Evolutionary conservation across 495 filamentous ascomycete species (phyloP), one percentile per base, ranked within the genome.

Genomic region (Aspergillus baeticus): DNA sequence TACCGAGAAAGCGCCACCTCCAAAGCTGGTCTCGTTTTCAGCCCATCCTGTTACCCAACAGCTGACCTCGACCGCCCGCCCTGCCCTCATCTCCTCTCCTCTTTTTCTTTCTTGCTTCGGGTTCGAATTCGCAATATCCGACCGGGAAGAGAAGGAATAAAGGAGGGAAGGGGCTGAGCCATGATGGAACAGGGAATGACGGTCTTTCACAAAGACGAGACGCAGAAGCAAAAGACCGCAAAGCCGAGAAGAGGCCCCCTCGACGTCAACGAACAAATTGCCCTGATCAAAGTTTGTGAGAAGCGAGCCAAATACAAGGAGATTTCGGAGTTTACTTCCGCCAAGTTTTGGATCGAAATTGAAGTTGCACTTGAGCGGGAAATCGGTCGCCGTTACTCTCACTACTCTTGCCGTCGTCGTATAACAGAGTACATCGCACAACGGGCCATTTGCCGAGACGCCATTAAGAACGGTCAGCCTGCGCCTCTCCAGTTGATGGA

Each of bases 321-420:
- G 0, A 59, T 42, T 43, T 57, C 51, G 15, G 36, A 57, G 20
- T 49, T 60, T 18, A 55, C 53, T 15, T 20, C 18, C 0, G 63
- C 59, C 18, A 54, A 58, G n/a, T 63, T 62, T 35, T 68, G 65
- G 65, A 37, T 60, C 48, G 37, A 41, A 4, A 60, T 65, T 11
- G 53, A 63, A 14, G 23, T 46, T 1, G 35, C 44, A 10, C 46
- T 68, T 6, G 38, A 56, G 7, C 21, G 29, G 17, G 31, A 39
- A 29, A 63, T 59, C 33, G 60, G 58, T 21, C 62, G 63, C 31
- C 39, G 49, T 20, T 68, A 68, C 26, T 63, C 63, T 0, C 63
- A 61, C 60, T 55, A 55, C 20, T 65, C 63, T 10, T 68, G 65
- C 39, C 60, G 60, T 3, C 60, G 61, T 18, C 62, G 63, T n/a